phyloP scores from a whole-genome alignment of 805 yeast species.

The Candida rishiriensis region DNA sequence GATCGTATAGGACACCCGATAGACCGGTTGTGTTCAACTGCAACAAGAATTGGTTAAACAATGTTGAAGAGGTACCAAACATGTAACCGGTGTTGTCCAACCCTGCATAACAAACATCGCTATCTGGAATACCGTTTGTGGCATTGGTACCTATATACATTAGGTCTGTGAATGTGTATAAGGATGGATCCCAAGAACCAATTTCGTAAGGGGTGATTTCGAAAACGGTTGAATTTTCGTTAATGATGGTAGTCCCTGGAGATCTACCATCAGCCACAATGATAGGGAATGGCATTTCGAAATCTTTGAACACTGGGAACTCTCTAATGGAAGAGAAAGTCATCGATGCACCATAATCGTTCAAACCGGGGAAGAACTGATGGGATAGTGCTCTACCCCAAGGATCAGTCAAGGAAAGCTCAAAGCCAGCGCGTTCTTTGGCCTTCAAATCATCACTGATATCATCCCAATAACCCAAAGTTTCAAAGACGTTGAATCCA shows the following conservation, averaged over 20 bases:
- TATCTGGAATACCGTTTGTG: conserved; percentile 52
- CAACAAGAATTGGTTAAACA: conserved; percentile 66
- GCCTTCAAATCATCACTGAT: conserved; percentile 48
- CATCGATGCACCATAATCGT: conserved; percentile 61
- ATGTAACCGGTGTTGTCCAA: conserved; percentile 80
- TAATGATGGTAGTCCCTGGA: conserved; percentile 54
- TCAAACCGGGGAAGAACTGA: conserved; percentile 60
- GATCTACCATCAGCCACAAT: conserved; percentile 60
- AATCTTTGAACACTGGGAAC: conserved; percentile 54
- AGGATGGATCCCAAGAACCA: conserved; percentile 85
- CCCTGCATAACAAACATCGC: conserved; percentile 52
- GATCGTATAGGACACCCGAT: conserved; percentile 40
- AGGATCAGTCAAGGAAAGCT: conserved; percentile 64
- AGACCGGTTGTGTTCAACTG: conserved; percentile 52
- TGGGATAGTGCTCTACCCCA: conserved; percentile 78
- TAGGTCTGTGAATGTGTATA: conserved; percentile 59
- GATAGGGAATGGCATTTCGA: conserved; percentile 71
- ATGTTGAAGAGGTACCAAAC: conserved; percentile 77
- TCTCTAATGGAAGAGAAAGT: conserved; percentile 55
- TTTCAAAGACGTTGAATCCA: conserved; percentile 53
- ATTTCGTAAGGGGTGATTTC: conserved; percentile 64
- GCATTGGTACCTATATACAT: conserved; percentile 69
- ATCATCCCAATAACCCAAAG: conserved; percentile 49
- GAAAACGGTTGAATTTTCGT: conserved; percentile 64
- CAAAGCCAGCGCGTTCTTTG: conserved; percentile 61